phyloP scores from a whole-genome alignment of 805 yeast species.

The Candida sanyiensis region DNA sequence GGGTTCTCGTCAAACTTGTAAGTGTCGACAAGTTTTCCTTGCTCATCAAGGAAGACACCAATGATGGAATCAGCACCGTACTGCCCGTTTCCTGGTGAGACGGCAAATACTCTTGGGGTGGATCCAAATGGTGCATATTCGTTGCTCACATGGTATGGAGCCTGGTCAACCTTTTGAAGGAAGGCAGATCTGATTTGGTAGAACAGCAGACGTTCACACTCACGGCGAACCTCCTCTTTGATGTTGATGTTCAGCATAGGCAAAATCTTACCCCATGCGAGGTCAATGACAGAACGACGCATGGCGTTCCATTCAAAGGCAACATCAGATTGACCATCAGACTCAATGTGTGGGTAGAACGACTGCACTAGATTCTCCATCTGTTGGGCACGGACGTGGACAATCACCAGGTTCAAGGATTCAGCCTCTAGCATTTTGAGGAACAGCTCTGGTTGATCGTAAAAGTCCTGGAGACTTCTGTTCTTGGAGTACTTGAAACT shows the following conservation, averaged over 20 bases:
- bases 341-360: conserved; percentile 48
- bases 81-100: conserved; percentile 84
- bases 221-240: conserved; percentile 74
- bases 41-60: conserved; percentile 72
- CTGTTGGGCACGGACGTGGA: conserved; percentile 48
- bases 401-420: conserved; percentile 59
- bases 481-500: conserved; percentile 89
- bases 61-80: conserved; percentile 78
- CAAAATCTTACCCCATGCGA: conserved; percentile 63
- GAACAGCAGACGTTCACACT: conserved; percentile 66
- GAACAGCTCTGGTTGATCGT: conserved; percentile 70
- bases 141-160: conserved; percentile 78
- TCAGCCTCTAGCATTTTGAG: conserved; percentile 93
- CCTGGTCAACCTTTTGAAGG: conserved; percentile 75
- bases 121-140: conserved; percentile 69
- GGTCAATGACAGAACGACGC: conserved; percentile 59
- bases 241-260: conserved; percentile 67
- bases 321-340: conserved; percentile 73
- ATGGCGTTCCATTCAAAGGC: conserved; percentile 77
- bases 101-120: conserved; percentile 73
- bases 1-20: conserved; percentile 75
- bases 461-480: conserved; percentile 70
- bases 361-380: conserved; percentile 38
- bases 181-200: conserved; percentile 66
- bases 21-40: conserved; percentile 71